phyloP scores from a whole-genome alignment of 345 rosid species.

The Salix brachista region DNA sequence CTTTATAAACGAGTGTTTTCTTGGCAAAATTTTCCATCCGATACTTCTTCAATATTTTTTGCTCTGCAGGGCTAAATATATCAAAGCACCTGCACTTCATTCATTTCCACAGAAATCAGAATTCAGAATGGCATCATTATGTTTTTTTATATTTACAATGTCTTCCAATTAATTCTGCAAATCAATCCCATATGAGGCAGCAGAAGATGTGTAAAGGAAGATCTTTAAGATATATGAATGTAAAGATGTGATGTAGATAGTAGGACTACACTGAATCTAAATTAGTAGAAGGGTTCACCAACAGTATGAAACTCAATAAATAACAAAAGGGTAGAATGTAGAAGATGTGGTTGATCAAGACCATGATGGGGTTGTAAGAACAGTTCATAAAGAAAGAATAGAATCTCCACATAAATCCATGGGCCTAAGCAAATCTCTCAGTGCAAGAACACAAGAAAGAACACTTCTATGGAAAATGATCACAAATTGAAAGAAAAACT shows the following conservation, averaged over 20 bases:
- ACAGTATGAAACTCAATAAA: background rate
- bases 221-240: background rate
- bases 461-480: background rate
- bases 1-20: constrained; percentile 57
- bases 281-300: background rate
- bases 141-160: background rate
- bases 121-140: background rate
- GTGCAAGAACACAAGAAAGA: background rate
- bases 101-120: background rate
- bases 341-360: background rate
- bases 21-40: constrained; percentile 79
- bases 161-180: background rate
- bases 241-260: background rate
- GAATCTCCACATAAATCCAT: background rate
- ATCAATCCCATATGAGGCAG: background rate
- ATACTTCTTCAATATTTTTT: constrained; percentile 65
- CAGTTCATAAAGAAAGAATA: background rate
- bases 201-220: background rate
- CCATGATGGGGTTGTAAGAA: background rate
- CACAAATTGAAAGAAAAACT: background rate
- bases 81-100: constrained; percentile 71
- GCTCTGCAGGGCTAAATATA: constrained; percentile 75
- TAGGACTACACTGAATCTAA: background rate
- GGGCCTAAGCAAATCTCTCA: background rate
- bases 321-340: background rate